Conservation (phyloP, 306 rosid genomes). For the Hylodesmum podocarpum region DNA sequence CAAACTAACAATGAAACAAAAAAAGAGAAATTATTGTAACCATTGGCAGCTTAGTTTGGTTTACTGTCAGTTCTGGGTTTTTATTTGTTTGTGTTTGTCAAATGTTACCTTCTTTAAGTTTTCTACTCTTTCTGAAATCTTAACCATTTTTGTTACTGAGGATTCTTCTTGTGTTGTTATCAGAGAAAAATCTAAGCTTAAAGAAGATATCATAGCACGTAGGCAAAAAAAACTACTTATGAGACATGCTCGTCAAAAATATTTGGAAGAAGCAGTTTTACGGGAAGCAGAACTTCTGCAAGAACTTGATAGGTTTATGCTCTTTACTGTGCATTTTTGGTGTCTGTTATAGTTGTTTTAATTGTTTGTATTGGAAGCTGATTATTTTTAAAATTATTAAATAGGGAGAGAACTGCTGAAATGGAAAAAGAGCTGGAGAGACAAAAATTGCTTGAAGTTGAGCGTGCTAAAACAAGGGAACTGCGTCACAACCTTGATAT, state of each 20-base stretch:
- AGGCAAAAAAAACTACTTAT: constrained; percentile 70
- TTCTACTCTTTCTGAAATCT: background rate
- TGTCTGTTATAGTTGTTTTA: constrained; percentile 9
- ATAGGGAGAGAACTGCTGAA: constrained; percentile 79
- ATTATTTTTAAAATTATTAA: constrained; percentile 23
- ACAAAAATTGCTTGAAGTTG: constrained; percentile 74
- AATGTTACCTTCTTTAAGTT: background rate
- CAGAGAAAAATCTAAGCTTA: constrained; percentile 75
- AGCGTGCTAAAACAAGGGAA: constrained; percentile 91
- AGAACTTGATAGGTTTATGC: constrained; percentile 80
- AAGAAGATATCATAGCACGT: constrained; percentile 67
- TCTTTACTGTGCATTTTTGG: constrained; percentile 17
- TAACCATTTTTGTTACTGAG: constrained; percentile 16
- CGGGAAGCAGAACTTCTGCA: constrained; percentile 80
- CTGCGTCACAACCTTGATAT: constrained; percentile 84
- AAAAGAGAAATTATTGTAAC: background rate
- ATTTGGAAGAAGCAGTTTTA: constrained; percentile 71
- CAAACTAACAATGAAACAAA: background rate
- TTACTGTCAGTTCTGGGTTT: background rate
- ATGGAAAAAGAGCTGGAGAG: constrained; percentile 87
- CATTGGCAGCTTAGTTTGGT: background rate
- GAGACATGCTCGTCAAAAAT: constrained; percentile 70
- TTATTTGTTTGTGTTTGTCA: background rate
- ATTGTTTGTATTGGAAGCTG: constrained; percentile 27
- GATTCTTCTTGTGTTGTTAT: constrained; percentile 23